Evolutionary conservation across 441 rosid genomes (phyloP), one percentile per base, ranked within the genome.

Genomic region (Adansonia gregorii): DNA sequence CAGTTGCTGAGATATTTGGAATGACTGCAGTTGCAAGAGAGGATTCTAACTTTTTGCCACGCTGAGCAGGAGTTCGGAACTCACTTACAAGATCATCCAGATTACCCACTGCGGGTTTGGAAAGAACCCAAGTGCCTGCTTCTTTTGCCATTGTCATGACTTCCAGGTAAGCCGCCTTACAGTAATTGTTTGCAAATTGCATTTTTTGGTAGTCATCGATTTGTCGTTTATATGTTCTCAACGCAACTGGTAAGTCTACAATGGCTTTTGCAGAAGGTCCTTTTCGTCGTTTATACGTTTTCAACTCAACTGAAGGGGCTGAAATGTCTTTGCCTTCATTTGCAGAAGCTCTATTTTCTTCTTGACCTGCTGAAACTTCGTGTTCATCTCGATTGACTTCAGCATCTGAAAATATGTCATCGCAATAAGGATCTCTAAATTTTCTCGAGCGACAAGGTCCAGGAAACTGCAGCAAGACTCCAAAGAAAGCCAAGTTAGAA

Each of bases 151-250:
- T 6, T 48, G 41, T 48, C 73, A 68, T 68, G 41, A 48, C 20
- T 43, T 68, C 73, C 41, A 46, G 41, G 43, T 22, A 68, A 68
- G 73, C 73, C 3, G 58, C 73, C 41, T 68, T 68, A 48, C 41
- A 68, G 56, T 48, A 20, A 49, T 68, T 68, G 43, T 68, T 68
- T 11, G 58, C 19, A 24, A 2, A 6, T 22, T 68, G 56, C 55
- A 68, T 48, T 22, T 2, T 12, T 49, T 49, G 73, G 73, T 11
- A 68, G 11, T 22, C 41, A 22, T 10, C 14, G 3, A 11, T 6
- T 20, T 1, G 17, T 41, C 46, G 14, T 8, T 39, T 39, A 65
- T 39, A n/a, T 8, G 48, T 39, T 39, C 1, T n/a, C 24, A 39
- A 39, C 69, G 2, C 6, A 65, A 35, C 20, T 17, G 49, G 19